A percentile compares a stretch with the other conserved stretches of the same genome.
Evolutionary conservation across 73 alveolate genomes (phyloP).

Genomic region (Tetrahymena borealis): DNA sequence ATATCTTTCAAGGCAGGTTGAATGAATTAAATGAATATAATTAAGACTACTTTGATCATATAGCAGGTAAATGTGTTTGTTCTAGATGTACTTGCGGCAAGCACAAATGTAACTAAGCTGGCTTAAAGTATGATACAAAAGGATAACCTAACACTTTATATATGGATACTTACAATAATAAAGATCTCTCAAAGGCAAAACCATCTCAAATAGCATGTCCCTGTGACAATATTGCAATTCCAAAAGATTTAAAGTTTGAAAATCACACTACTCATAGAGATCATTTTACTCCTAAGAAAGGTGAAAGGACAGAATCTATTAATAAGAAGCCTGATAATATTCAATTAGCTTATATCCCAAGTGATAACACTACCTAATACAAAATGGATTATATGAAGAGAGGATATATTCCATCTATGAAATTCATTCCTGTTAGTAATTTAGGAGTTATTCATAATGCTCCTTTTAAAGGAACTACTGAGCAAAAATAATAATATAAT

Average conservation of each 20-base stretch:
- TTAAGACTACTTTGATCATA: neutral
- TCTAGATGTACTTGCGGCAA: neutral
- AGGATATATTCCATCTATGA: neutral
- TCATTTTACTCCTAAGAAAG: neutral
- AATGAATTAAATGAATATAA: neutral
- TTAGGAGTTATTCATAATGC: neutral
- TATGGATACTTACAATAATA: neutral
- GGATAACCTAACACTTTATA: neutral
- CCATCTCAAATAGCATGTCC: neutral
- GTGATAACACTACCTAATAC: neutral
- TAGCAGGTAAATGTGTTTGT: neutral
- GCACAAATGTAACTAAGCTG: neutral
- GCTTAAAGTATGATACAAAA: neutral
- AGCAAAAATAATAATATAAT: neutral
- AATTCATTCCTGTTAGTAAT: neutral
- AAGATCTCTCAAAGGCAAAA: neutral
- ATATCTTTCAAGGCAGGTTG: neutral
- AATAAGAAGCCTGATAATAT: neutral
- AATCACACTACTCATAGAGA: neutral
- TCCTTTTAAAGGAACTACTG: neutral
- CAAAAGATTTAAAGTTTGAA: neutral
- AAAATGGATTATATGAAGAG: neutral
- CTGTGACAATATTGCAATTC: neutral
- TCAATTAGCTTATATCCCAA: neutral
- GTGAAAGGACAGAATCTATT: neutral